Conservation (phyloP, 192 early-diverging fungal species). For the Coemansia guatemalensis region DNA sequence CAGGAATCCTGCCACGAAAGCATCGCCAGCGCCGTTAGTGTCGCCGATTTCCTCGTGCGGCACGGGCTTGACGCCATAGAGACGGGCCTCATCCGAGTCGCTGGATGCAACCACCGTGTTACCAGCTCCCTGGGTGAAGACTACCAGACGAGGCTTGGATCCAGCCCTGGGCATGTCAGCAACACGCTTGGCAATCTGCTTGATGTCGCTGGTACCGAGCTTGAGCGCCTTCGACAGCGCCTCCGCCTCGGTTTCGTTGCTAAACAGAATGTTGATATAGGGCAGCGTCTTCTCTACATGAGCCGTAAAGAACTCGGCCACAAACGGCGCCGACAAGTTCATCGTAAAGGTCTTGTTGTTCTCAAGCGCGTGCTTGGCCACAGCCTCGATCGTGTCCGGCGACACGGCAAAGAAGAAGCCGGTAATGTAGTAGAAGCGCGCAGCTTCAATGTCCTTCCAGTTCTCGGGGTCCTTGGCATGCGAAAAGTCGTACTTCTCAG, state of each 20-base stretch:
- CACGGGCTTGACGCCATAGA: slow-evolving; percentile 62
- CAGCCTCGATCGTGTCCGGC: slow-evolving; percentile 74
- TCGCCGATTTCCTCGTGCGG: slow-evolving; percentile 78
- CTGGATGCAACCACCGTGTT: slow-evolving; percentile 59
- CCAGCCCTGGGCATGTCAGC: slow-evolving; percentile 83
- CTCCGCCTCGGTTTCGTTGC: slow-evolving; percentile 95
- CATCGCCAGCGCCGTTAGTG: slow-evolving; percentile 98
- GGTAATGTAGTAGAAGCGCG: slow-evolving; percentile 89
- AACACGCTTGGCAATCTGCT: slow-evolving; percentile 78
- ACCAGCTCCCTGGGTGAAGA: slow-evolving; percentile 79
- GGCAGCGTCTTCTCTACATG: slow-evolving; percentile 73
- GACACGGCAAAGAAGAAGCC: slow-evolving; percentile 96
- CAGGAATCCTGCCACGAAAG: slow-evolving; percentile 93
- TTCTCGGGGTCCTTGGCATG: slow-evolving; percentile 72
- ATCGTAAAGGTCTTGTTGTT: slow-evolving; percentile 84
- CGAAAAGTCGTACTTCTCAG: slow-evolving; percentile 78
- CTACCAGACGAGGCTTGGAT: slow-evolving; percentile 74
- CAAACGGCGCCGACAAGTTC: slow-evolving; percentile 96
- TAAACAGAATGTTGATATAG: slow-evolving; percentile 92
- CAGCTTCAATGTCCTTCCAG: slow-evolving; percentile 85
- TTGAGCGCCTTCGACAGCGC: slow-evolving; percentile 73
- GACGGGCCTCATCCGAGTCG: slow-evolving; percentile 62
- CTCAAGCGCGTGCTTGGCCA: slow-evolving; percentile 87
- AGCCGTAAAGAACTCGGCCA: slow-evolving; percentile 91
- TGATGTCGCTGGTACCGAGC: slow-evolving; percentile 70